Conservation (phyloP, 108 stramenopile species). For the Pseudonitzschia multiseries region DNA sequence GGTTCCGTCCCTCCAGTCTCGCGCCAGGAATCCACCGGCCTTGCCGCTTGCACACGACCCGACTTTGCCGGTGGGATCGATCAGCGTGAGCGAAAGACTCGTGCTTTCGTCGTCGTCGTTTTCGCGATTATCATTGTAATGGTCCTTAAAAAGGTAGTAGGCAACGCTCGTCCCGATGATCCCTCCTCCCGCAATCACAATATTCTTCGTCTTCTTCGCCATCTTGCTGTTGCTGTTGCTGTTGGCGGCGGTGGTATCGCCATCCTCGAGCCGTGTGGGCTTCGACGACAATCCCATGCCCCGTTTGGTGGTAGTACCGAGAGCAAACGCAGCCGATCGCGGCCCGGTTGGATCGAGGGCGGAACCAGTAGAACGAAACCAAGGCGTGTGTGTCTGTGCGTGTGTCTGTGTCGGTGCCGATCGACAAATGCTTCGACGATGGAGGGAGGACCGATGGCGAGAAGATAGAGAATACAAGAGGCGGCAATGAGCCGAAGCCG, state of each 20-base stretch:
- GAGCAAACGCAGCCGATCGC: too few relatives aligned
- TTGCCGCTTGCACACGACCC: slow-evolving; percentile 70
- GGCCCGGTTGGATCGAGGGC: too few relatives aligned
- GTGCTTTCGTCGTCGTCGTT: background rate
- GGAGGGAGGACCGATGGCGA: too few relatives aligned
- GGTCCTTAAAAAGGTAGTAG: slow-evolving; percentile 51
- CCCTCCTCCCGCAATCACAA: slow-evolving; percentile 72
- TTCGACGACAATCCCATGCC: too few relatives aligned
- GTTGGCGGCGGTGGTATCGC: background rate
- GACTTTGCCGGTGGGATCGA: slow-evolving; percentile 53
- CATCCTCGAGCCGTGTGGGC: too few relatives aligned
- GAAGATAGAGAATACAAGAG: too few relatives aligned
- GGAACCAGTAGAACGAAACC: too few relatives aligned
- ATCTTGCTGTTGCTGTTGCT: background rate
- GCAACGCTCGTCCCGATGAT: slow-evolving; percentile 59
- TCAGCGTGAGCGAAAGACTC: slow-evolving; percentile 32
- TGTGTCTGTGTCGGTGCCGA: too few relatives aligned
- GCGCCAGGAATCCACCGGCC: slow-evolving; percentile 82
- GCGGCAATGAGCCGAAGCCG: too few relatives aligned
- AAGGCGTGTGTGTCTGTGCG: too few relatives aligned
- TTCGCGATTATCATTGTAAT: background rate
- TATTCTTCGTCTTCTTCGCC: background rate
- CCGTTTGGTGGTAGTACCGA: too few relatives aligned
- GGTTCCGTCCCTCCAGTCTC: slow-evolving; percentile 65
- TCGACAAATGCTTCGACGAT: too few relatives aligned